A percentile compares a stretch with the other conserved stretches of the same genome.
phyloP scores from a whole-genome alignment of 208 protist species.

The Trypanosoma caninum region DNA sequence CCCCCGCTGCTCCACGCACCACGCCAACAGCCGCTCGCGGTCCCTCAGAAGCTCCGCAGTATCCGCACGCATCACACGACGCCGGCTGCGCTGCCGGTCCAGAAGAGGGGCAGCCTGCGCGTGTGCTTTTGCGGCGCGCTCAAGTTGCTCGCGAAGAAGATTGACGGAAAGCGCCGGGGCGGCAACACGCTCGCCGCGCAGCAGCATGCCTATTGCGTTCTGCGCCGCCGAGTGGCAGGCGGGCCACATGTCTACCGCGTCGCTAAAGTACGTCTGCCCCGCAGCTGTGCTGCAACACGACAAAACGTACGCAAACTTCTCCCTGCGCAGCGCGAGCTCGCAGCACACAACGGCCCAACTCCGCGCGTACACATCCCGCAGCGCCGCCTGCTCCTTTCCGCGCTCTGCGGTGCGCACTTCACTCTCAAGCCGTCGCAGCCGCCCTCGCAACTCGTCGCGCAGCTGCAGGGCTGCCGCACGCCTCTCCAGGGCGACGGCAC shows the following conservation, averaged over 20 bases:
- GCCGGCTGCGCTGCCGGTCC: conserved; percentile 60
- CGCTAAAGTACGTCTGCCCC: neutral
- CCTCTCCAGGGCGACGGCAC: conserved; percentile 1
- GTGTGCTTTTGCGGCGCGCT: conserved; percentile 69
- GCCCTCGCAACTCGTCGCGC: conserved; percentile 8
- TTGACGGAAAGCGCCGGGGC: conserved; percentile 16
- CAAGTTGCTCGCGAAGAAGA: conserved; percentile 50
- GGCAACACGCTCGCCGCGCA: neutral
- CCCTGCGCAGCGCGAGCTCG: conserved; percentile 9
- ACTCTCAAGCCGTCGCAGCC: conserved; percentile 10
- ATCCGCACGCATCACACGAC: conserved; percentile 40
- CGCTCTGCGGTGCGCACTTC: too few species aligned
- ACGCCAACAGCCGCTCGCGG: conserved; percentile 59
- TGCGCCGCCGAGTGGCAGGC: conserved; percentile 43
- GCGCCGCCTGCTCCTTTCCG: too few species aligned
- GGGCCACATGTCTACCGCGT: conserved; percentile 51
- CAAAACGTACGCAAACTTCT: conserved; percentile 12
- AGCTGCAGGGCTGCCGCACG: neutral
- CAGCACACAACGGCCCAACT: conserved; percentile 14
- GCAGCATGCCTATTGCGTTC: conserved; percentile 33
- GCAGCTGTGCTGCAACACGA: neutral
- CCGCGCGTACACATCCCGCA: neutral
- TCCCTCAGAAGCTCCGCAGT: conserved; percentile 59
- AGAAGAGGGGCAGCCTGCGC: conserved; percentile 64
- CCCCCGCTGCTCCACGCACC: conserved; percentile 78